phyloP scores from a whole-genome alignment of 768 basidiomycete genomes.

The Lactarius quietus region DNA sequence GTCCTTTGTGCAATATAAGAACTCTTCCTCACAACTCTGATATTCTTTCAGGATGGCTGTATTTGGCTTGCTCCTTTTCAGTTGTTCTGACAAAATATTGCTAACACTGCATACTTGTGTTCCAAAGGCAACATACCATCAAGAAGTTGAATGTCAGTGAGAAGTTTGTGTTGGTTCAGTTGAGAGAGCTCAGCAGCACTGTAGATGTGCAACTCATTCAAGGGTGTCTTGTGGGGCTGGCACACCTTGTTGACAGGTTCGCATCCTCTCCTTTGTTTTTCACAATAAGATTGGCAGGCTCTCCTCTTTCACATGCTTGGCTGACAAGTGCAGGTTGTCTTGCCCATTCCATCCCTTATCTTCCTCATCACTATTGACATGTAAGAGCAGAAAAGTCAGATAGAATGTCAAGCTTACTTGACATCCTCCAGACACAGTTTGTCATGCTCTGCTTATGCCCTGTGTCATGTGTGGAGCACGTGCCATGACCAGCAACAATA shows the following conservation, averaged over 20 bases:
- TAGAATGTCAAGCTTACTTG: conserved; percentile 56
- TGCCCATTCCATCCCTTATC: conserved; percentile 38
- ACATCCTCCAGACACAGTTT: conserved; percentile 77
- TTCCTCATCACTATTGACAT: conserved; percentile 52
- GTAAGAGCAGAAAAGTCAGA: neutral
- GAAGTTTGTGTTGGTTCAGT: conserved; percentile 69
- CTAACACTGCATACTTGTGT: conserved; percentile 9
- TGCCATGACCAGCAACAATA: too few relatives aligned
- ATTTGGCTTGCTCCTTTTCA: conserved; percentile 83
- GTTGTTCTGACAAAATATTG: conserved; percentile 53
- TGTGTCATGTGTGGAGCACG: too few relatives aligned
- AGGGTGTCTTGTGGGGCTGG: conserved; percentile 21
- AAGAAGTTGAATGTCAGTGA: conserved; percentile 73
- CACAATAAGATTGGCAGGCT: conserved; percentile 29
- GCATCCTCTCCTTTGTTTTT: conserved; percentile 33
- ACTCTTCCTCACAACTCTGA: conserved; percentile 86
- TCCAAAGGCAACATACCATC: conserved; percentile 59
- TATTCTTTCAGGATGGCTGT: conserved; percentile 86
- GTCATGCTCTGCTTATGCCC: conserved; percentile 68
- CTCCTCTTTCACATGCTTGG: conserved; percentile 44
- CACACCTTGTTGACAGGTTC: neutral
- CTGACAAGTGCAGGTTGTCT: conserved; percentile 34
- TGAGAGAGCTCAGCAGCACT: conserved; percentile 63
- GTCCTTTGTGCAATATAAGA: conserved; percentile 83
- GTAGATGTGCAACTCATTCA: conserved; percentile 67